Percentiles rank a stretch among this genome's conserved stretches.
Conservation (phyloP, 2,329 filamentous ascomycete species). For the Fusarium metavorans region DNA sequence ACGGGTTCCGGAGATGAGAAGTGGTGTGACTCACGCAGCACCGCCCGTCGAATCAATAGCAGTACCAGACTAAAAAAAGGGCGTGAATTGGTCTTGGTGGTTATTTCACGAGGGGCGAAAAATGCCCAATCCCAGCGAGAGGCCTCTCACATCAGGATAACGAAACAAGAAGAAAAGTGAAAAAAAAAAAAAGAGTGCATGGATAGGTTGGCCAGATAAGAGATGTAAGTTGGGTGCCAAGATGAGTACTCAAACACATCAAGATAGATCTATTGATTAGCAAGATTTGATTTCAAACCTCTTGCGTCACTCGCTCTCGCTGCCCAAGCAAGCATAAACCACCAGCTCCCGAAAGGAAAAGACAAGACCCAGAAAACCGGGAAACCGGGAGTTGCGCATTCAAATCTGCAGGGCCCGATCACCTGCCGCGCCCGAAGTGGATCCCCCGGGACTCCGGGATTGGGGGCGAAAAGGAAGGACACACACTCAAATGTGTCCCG, state of each 20-base stretch:
- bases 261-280: background rate
- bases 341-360: background rate
- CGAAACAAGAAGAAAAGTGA: slow-evolving; percentile 5
- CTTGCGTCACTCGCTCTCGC: slow-evolving; percentile 10
- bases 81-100: background rate
- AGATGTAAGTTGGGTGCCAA: background rate
- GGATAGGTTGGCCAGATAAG: background rate
- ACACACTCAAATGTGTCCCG: slow-evolving; percentile 26
- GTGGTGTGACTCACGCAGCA: slow-evolving; percentile 26
- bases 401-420: slow-evolving; percentile 35
- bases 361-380: slow-evolving; percentile 25
- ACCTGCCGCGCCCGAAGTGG: slow-evolving; percentile 42
- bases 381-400: slow-evolving; percentile 20
- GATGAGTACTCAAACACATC: background rate
- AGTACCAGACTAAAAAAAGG: background rate
- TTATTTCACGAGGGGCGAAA: slow-evolving; percentile 15
- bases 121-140: slow-evolving; percentile 21
- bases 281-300: slow-evolving; percentile 10
- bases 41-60: background rate
- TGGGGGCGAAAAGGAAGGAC: background rate
- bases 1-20: slow-evolving; percentile 1
- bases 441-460: slow-evolving; percentile 9
- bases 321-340: background rate
- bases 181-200: background rate
- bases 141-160: background rate